phyloP scores from a whole-genome alignment of 495 filamentous ascomycete species.

The Durotheca rogersii region DNA sequence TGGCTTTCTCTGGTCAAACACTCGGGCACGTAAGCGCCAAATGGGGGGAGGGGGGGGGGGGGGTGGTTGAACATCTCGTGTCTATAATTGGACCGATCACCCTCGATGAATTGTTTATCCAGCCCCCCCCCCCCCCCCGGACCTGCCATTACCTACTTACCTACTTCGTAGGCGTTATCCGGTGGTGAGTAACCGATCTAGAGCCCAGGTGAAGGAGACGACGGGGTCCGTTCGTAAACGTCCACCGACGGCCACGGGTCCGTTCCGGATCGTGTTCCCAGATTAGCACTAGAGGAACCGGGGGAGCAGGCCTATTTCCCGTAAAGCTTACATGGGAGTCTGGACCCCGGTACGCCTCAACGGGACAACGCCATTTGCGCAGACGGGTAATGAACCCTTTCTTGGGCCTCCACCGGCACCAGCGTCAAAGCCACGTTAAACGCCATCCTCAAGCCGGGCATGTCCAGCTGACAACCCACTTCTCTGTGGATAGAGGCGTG shows the following conservation, averaged over 20 bases:
- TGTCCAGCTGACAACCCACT: no score
- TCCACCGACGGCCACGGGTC: conserved; percentile 6
- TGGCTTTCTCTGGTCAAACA: not conserved
- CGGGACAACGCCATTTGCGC: conserved; percentile 20
- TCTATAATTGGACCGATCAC: not conserved
- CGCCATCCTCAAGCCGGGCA: no score
- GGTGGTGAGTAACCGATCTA: conserved; percentile 7
- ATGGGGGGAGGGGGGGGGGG: no score
- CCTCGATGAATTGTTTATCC: not conserved
- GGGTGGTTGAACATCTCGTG: not conserved
- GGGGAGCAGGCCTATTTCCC: conserved; percentile 9
- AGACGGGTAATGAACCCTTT: not conserved
- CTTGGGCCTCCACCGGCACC: not conserved
- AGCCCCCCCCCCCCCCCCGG: no score
- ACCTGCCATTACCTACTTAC: no score
- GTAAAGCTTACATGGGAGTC: conserved; percentile 9
- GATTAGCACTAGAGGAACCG: conserved; percentile 17
- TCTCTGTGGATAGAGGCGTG: not conserved
- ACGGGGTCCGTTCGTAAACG: conserved; percentile 6
- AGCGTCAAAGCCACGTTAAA: conserved; percentile 6
- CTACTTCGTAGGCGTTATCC: not conserved
- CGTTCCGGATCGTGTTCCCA: conserved; percentile 22
- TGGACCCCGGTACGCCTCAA: conserved; percentile 21
- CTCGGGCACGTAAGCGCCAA: not conserved
- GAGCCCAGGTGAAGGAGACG: conserved; percentile 14